These are phyloP conservation scores for Paecilomyces sp. DNA, from an alignment of 2,329 filamentous ascomycete species.

Conservation along the genomic window DNA sequence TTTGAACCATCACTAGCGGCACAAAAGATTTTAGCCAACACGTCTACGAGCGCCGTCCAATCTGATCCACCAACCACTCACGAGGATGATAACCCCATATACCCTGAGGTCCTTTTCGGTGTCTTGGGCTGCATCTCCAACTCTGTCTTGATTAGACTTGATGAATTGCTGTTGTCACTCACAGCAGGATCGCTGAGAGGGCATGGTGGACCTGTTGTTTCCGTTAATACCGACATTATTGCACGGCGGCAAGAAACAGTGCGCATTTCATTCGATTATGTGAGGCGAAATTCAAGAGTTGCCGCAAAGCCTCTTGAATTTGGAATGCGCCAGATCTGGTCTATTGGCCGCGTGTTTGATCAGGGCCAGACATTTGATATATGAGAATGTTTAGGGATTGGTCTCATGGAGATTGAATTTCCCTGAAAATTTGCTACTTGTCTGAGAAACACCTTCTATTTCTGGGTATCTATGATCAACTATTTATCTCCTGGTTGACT, in stretches of 20 bases:
- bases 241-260: background rate
- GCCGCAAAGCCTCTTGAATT: slow-evolving; percentile 3
- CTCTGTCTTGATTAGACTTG: slow-evolving; percentile 5
- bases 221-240: background rate
- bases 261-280: background rate
- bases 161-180: slow-evolving; percentile 2
- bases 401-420: background rate
- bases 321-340: slow-evolving; percentile 1
- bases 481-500: background rate
- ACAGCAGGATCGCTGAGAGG: background rate
- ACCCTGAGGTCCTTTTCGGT: slow-evolving; percentile 1
- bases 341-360: background rate
- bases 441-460: background rate
- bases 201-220: background rate
- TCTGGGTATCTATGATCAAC: background rate
- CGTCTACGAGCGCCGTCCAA: background rate
- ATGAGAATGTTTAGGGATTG: background rate
- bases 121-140: slow-evolving; percentile 8
- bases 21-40: background rate
- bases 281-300: background rate
- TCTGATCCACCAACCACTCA: background rate
- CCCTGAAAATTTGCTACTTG: background rate
- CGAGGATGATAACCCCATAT: background rate
- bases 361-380: background rate
- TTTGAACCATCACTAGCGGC: slow-evolving; percentile 3